phyloP scores from a whole-genome alignment of 2,329 filamentous ascomycete species.

The Fusarium citri region DNA sequence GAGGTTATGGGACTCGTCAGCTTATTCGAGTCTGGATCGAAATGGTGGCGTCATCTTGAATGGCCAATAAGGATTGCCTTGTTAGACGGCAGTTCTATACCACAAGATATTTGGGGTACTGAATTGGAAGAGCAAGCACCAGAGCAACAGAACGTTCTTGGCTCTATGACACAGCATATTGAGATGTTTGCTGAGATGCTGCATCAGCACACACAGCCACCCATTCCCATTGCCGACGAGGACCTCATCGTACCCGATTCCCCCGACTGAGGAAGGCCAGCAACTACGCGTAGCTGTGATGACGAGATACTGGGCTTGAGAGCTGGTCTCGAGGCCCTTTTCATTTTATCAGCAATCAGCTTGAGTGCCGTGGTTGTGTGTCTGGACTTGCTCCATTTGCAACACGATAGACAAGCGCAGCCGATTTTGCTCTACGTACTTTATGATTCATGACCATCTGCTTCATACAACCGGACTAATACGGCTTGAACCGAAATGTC shows the following conservation, averaged over 20 bases:
- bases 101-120: conserved; percentile 67
- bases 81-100: conserved; percentile 65
- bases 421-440: neutral
- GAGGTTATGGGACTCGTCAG: conserved; percentile 73
- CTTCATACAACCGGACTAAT: neutral
- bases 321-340: conserved; percentile 33
- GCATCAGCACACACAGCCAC: conserved; percentile 47
- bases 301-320: conserved; percentile 10
- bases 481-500: neutral
- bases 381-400: neutral
- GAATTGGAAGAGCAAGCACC: conserved; percentile 59
- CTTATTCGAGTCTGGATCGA: conserved; percentile 67
- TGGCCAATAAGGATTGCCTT: conserved; percentile 70
- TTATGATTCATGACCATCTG: conserved; percentile 16
- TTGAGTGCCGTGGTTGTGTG: conserved; percentile 6
- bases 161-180: conserved; percentile 56
- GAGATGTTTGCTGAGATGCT: conserved; percentile 55
- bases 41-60: conserved; percentile 71
- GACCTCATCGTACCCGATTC: conserved; percentile 49
- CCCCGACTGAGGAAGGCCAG: conserved; percentile 46
- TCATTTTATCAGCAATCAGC: conserved; percentile 3
- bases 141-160: conserved; percentile 51
- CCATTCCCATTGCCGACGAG: conserved; percentile 49
- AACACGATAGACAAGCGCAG: neutral
- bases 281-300: neutral